These are phyloP conservation scores for Hypocreales sp. DNA, from an alignment of 2,329 filamentous ascomycete genomes.

Conservation along the genomic window DNA sequence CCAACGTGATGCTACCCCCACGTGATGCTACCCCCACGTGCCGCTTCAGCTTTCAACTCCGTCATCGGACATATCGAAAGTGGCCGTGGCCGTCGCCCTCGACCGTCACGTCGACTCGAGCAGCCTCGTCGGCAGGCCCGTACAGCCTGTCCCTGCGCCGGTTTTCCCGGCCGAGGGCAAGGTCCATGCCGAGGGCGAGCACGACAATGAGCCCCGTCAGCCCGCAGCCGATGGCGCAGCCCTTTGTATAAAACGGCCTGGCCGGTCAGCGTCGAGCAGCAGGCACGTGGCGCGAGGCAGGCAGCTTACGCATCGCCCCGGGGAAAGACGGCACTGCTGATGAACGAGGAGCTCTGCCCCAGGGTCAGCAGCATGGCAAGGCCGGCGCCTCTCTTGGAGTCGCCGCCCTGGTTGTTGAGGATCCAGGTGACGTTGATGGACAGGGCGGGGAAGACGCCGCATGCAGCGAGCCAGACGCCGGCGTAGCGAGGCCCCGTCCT, in stretches of 20 bases:
- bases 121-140: conserved; percentile 2
- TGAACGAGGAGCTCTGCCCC: conserved; percentile 14
- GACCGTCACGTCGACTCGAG: conserved; percentile 5
- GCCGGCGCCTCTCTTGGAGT: conserved; percentile 12
- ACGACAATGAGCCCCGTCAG: conserved; percentile 5
- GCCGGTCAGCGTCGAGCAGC: no score
- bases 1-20: no score
- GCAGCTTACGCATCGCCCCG: conserved; percentile 7
- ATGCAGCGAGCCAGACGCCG: conserved; percentile 19
- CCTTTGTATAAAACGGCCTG: conserved; percentile 6
- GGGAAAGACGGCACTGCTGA: conserved; percentile 11
- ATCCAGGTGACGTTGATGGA: conserved; percentile 15
- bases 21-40: no score
- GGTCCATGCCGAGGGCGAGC: conserved; percentile 5
- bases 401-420: conserved; percentile 14
- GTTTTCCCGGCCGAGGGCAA: conserved; percentile 6
- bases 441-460: conserved; percentile 14
- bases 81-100: conserved; percentile 5
- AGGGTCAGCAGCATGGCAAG: conserved; percentile 8
- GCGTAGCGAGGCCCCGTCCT: conserved; percentile 15
- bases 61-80: conserved; percentile 8
- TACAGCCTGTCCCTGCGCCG: conserved; percentile 4
- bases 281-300: no score
- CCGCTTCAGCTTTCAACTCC: no score
- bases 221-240: conserved; percentile 7